Evolutionary conservation across 257 asterid species (phyloP).

Genomic region (Sherardia arvensis): DNA sequence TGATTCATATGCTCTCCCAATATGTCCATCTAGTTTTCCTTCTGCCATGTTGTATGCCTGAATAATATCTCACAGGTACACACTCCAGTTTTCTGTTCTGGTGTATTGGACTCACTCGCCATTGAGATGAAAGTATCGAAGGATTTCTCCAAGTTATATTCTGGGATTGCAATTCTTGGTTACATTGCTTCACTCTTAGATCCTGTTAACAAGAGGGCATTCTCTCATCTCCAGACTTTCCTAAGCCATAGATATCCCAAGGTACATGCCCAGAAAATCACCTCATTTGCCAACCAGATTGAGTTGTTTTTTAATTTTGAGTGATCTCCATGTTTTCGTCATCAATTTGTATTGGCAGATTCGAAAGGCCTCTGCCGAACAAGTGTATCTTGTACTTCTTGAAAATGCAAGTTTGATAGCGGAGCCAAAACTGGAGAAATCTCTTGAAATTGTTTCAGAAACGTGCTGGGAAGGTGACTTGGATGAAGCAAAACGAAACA

Average conservation of each 20-base stretch:
- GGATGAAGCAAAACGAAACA: constrained; percentile 65
- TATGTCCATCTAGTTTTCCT: background rate
- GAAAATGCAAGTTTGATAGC: constrained; percentile 50
- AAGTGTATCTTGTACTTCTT: constrained; percentile 67
- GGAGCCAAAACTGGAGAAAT: constrained; percentile 54
- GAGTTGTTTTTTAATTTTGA: background rate
- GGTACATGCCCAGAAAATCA: constrained; percentile 29
- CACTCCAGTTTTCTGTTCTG: constrained; percentile 56
- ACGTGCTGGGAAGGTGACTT: constrained; percentile 93
- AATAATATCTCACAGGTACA: constrained; percentile 37
- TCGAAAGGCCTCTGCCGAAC: constrained; percentile 74
- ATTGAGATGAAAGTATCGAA: constrained; percentile 72
- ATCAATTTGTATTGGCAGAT: constrained; percentile 36
- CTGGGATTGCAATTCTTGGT: constrained; percentile 89
- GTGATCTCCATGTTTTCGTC: background rate
- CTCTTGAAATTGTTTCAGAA: constrained; percentile 60
- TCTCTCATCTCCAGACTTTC: constrained; percentile 56
- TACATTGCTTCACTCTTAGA: constrained; percentile 62
- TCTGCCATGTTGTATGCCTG: background rate
- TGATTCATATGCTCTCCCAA: background rate
- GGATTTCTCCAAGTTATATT: constrained; percentile 65
- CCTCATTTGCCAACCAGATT: background rate
- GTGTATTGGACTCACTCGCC: constrained; percentile 56
- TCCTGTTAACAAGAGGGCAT: constrained; percentile 50
- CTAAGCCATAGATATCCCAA: constrained; percentile 81